These are phyloP conservation scores for Sarocladiaceae sp. DNA, from an alignment of 2,329 filamentous ascomycete genomes.

Conservation along the genomic window DNA sequence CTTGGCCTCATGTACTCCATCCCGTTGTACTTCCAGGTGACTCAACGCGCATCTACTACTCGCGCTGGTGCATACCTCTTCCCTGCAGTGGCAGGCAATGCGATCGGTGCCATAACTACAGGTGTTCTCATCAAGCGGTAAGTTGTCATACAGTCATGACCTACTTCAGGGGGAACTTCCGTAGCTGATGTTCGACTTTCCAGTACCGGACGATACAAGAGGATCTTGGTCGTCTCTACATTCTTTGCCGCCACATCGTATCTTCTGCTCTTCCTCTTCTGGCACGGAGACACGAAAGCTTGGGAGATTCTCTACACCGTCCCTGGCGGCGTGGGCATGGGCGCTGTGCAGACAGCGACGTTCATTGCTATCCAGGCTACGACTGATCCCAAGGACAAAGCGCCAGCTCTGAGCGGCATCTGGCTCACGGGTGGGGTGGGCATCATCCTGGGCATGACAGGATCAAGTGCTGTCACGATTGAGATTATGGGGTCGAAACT, in stretches of 20 bases:
- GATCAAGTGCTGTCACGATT: too few relatives aligned
- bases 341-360: neutral
- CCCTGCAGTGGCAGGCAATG: conserved; percentile 1
- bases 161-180: too few relatives aligned
- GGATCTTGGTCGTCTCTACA: neutral
- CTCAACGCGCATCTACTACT: neutral
- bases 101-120: neutral
- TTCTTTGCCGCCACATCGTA: neutral
- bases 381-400: neutral
- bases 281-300: neutral
- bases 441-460: too few relatives aligned
- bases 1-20: conserved; percentile 61
- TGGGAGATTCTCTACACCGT: conserved; percentile 2
- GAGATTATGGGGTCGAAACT: too few relatives aligned
- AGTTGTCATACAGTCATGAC: too few relatives aligned
- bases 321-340: neutral
- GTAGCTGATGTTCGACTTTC: neutral
- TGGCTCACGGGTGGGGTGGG: too few relatives aligned
- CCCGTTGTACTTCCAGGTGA: conserved; percentile 71
- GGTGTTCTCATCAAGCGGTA: neutral
- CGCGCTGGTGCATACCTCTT: neutral
- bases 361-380: conserved; percentile 1
- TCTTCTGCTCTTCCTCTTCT: neutral
- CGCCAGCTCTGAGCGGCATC: too few relatives aligned
- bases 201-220: conserved; percentile 2